Percentiles rank a stretch among this genome's conserved stretches.
Evolutionary conservation across 139 green algal species (phyloP).

Genomic region (Haematococcus lacustris): DNA sequence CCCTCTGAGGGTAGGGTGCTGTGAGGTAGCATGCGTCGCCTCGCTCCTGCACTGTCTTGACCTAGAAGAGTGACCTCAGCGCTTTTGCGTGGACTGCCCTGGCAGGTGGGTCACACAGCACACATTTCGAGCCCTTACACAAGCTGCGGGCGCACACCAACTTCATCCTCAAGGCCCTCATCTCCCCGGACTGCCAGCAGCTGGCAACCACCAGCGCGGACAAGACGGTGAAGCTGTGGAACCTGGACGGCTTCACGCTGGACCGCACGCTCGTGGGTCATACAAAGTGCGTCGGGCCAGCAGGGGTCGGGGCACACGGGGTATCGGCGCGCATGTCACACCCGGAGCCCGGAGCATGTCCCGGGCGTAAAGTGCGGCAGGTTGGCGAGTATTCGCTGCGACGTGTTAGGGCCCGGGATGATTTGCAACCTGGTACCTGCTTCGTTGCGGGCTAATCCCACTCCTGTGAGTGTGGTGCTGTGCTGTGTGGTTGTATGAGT

Average conservation of each 20-base stretch:
- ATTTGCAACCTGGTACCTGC: neutral
- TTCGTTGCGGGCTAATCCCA: too few relatives aligned
- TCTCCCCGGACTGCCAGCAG: slow-evolving; percentile 88
- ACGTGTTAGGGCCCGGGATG: neutral
- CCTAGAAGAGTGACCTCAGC: too few relatives aligned
- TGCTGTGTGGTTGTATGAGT: neutral
- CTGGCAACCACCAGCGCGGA: slow-evolving; percentile 90
- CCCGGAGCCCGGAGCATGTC: slow-evolving; percentile 44
- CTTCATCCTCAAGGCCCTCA: slow-evolving; percentile 95
- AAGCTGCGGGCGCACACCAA: slow-evolving; percentile 87
- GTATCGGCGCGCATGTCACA: slow-evolving; percentile 7
- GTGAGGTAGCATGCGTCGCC: too few relatives aligned
- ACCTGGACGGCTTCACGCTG: slow-evolving; percentile 86
- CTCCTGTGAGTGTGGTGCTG: neutral
- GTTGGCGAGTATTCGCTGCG: neutral
- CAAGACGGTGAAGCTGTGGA: slow-evolving; percentile 93
- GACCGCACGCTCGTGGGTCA: slow-evolving; percentile 68
- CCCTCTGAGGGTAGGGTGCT: too few relatives aligned
- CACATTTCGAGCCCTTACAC: slow-evolving; percentile 97
- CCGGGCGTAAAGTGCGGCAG: slow-evolving; percentile 38
- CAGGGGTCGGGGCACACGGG: too few relatives aligned
- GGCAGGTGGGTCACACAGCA: slow-evolving; percentile 51
- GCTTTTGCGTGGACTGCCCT: too few relatives aligned
- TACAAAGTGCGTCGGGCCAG: slow-evolving; percentile 15
- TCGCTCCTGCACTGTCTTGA: too few relatives aligned